Conservation (phyloP, 441 rosid species). For the Populus hybrid region DNA sequence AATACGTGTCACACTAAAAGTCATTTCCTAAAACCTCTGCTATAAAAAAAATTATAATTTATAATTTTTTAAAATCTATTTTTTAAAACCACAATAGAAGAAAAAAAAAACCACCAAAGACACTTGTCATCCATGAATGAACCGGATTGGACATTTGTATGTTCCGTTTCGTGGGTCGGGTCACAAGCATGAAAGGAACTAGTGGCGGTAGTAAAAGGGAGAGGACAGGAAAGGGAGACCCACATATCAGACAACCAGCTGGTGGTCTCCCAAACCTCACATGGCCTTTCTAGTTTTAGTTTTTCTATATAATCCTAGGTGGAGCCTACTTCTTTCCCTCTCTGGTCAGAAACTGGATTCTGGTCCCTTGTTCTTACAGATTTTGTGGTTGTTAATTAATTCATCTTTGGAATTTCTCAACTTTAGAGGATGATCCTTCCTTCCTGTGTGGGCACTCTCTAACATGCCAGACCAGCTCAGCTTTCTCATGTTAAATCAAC, state of each 20-base stretch:
- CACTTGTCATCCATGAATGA: too few species aligned
- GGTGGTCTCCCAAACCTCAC: constrained; percentile 58
- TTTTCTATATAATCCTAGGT: constrained; percentile 7
- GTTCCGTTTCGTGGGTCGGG: too few species aligned
- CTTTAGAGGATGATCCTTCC: not conserved
- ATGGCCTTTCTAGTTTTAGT: constrained; percentile 29
- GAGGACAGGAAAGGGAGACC: constrained; percentile 19
- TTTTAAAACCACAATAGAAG: too few species aligned
- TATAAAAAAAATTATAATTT: too few species aligned
- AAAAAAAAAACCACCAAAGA: too few species aligned
- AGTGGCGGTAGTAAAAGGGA: not conserved
- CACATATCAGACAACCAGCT: constrained; percentile 48
- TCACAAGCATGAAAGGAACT: not conserved
- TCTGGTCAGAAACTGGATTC: not conserved
- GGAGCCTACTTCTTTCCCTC: constrained; percentile 18
- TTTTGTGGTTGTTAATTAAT: constrained; percentile 15
- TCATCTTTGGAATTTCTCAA: not conserved
- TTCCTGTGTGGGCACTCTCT: not conserved
- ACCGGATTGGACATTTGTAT: too few species aligned
- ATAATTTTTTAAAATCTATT: too few species aligned
- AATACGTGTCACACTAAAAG: fast-evolving
- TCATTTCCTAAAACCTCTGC: too few species aligned
- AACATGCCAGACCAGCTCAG: constrained; percentile 14
- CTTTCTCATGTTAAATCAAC: constrained; percentile 11
- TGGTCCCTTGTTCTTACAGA: constrained; percentile 21